Evolutionary conservation across 805 yeast genomes (phyloP).

Genomic region (Priceomyces melissophilus): DNA sequence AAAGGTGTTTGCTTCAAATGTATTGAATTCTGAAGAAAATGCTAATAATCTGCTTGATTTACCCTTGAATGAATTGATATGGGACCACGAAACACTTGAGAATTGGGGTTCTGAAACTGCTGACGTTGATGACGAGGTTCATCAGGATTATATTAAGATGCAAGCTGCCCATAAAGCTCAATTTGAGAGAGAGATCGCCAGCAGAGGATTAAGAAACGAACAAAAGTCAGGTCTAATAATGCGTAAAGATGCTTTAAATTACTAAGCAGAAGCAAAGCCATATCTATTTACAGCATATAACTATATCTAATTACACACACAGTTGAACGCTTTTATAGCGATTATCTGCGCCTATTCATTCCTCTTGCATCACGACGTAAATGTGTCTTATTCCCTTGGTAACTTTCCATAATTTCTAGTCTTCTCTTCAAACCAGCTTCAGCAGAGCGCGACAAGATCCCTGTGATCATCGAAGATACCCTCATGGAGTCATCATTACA

Average conservation of each 20-base stretch:
- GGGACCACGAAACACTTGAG: slow-evolving; percentile 19
- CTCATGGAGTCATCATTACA: slow-evolving; percentile 92
- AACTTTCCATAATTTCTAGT: slow-evolving; percentile 24
- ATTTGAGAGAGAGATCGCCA: slow-evolving; percentile 22
- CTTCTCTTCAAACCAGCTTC: slow-evolving; percentile 68
- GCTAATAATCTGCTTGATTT: slow-evolving; percentile 1
- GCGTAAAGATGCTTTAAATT: too few relatives aligned
- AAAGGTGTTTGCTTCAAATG: background rate
- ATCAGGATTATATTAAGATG: slow-evolving; percentile 11
- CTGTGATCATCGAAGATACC: slow-evolving; percentile 73
- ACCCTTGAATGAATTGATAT: slow-evolving; percentile 12
- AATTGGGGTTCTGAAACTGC: slow-evolving; percentile 7
- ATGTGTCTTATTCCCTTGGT: slow-evolving; percentile 6
- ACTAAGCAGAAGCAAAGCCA: too few relatives aligned
- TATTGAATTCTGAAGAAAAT: background rate
- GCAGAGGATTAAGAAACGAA: slow-evolving; percentile 12
- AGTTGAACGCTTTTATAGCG: slow-evolving; percentile 1
- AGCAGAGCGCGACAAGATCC: slow-evolving; percentile 83
- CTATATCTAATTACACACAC: background rate
- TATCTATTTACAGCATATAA: too few relatives aligned
- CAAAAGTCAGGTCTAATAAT: background rate
- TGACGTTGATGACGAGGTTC: slow-evolving; percentile 9
- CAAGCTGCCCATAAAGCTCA: slow-evolving; percentile 18
- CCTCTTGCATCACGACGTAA: background rate
- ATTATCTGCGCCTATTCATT: background rate